Evolutionary conservation across 2,329 filamentous ascomycete genomes (phyloP).

Genomic region (Claviceps digitariae): DNA sequence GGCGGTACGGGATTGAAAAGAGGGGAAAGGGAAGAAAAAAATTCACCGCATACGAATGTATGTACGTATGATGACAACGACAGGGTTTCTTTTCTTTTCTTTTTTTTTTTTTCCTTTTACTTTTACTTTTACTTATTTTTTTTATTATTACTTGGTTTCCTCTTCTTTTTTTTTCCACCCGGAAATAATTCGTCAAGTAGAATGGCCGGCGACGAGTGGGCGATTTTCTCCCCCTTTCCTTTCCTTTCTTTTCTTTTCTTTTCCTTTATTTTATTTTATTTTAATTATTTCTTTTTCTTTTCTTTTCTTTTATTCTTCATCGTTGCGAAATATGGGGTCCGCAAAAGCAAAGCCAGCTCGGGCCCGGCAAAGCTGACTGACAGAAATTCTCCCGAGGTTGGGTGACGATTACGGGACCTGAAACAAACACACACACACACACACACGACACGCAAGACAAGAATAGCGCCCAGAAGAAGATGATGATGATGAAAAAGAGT

Average conservation of each 20-base stretch:
- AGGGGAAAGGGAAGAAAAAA: neutral
- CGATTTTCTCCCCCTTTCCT: no score
- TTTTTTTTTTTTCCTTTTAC: no score
- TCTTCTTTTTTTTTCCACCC: neutral
- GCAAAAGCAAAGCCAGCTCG: neutral
- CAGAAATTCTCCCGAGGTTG: neutral
- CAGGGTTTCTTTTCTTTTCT: neutral
- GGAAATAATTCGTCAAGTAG: neutral
- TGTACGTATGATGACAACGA: neutral
- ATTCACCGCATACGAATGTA: neutral
- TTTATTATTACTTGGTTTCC: neutral
- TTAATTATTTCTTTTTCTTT: no score
- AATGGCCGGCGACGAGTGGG: constrained; percentile 3
- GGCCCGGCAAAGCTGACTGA: constrained; percentile 1
- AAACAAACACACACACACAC: neutral
- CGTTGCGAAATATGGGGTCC: neutral
- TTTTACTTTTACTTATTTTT: no score
- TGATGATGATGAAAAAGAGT: no score
- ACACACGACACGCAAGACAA: neutral
- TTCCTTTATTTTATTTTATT: no score
- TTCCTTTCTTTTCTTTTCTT: no score
- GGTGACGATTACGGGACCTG: neutral
- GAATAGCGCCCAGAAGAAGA: neutral
- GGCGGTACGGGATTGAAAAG: neutral
- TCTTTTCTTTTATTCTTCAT: no score